Base-by-base conservation (phyloP, 768 basidiomycete genomes). In the Russula earlei region DNA sequence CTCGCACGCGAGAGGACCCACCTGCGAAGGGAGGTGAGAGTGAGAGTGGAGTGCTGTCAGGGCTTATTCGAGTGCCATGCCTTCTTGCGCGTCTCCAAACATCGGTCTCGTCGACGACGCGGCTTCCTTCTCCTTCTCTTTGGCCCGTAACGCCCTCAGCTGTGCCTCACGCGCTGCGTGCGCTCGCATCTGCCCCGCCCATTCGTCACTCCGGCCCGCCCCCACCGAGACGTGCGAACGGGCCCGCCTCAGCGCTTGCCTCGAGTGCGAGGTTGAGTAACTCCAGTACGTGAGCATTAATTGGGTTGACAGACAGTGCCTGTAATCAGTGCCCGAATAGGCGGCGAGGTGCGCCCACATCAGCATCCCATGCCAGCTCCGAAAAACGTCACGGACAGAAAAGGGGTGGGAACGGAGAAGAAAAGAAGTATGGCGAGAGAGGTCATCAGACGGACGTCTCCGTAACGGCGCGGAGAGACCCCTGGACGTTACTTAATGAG, bases 201-300 rank as follows among this genome's bases (percentile, higher is more conserved):
- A 62, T 22, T 61, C 62, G 41, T 48, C 58, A 2, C 52, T 45
- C 22, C 40, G n/a, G 47, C 46, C 41, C 8, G 37, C 25, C 5
- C n/a, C 49, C 29, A 9, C 54, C 58, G 29, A 41, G 20, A 10
- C 25, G 44, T 22, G 42, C 48, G 38, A 62, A 27, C 17, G 55
- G 45, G 5, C 62, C 59, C 12, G 24, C 55, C 25, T 62, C 62
- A 2, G 56, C 59, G 9, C 48, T 50, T 20, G 51, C 41, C 33
- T 91, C 88, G 19, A 93, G 77, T 3, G 90, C 89, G 52, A 87
- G 76, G 61, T 90, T 88, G 38, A 93, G 76, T 53, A 92, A 72
- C 63, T 91, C 91, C 42, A 91, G 76, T 29, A 88, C 76, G 66
- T 90, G 84, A 4, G 81, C 76, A 63, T 93, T 91, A 56, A 89